phyloP scores from a whole-genome alignment of 2,329 filamentous ascomycete species.

The Hypoxylon sp. region DNA sequence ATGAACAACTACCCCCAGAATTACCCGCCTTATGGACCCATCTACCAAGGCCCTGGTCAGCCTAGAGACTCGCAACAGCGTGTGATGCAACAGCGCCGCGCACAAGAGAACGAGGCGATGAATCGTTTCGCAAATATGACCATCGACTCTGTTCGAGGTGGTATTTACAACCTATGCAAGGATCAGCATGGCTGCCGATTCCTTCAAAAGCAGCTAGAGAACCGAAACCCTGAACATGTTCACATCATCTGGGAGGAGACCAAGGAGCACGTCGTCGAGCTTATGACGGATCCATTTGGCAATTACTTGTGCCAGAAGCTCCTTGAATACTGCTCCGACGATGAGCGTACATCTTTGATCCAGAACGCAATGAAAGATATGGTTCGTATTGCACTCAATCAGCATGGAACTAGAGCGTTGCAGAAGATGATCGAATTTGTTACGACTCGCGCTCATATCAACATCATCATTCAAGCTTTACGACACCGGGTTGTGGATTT shows the following conservation, averaged over 20 bases:
- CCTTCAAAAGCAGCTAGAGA: conserved; percentile 96
- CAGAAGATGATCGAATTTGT: conserved; percentile 99
- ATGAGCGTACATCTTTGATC: conserved; percentile 93
- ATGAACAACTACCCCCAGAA: conserved; percentile 71
- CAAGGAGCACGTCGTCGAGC: conserved; percentile 91
- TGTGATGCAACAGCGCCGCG: conserved; percentile 81
- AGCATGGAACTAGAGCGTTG: conserved; percentile 94
- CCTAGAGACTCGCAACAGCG: conserved; percentile 82
- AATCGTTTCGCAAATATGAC: conserved; percentile 87
- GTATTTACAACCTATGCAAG: conserved; percentile 93
- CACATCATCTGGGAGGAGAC: conserved; percentile 97
- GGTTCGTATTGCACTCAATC: conserved; percentile 94
- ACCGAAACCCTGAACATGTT: conserved; percentile 84
- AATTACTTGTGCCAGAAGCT: conserved; percentile 99
- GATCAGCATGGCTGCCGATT: conserved; percentile 98
- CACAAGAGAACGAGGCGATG: conserved; percentile 80
- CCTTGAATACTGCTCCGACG: conserved; percentile 93
- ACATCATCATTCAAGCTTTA: conserved; percentile 89
- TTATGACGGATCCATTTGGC: conserved; percentile 99
- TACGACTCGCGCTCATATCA: conserved; percentile 85
- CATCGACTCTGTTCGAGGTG: conserved; percentile 83
- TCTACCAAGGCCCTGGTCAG: conserved; percentile 67
- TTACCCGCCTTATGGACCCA: conserved; percentile 70
- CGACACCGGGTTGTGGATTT: conserved; percentile 89
- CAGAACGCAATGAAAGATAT: conserved; percentile 90